Evolutionary conservation across 2,329 filamentous ascomycete genomes (phyloP).

Genomic region (Parastagonospora nodorum): DNA sequence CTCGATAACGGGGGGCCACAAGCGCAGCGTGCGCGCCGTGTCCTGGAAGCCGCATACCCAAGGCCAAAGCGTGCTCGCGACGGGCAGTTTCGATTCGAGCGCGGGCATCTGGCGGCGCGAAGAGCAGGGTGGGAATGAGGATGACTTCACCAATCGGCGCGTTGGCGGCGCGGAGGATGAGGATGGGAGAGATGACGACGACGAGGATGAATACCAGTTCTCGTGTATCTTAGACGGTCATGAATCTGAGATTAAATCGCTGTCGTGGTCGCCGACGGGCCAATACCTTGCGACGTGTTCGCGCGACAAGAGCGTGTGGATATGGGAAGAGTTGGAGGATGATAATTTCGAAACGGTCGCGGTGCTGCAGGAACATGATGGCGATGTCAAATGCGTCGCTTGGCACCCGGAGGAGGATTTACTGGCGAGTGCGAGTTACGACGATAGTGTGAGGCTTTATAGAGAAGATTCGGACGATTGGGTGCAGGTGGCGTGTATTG

Average conservation of each 20-base stretch:
- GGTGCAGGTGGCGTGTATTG: constrained; percentile 82
- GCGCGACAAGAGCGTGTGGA: constrained; percentile 94
- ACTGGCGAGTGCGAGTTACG: constrained; percentile 89
- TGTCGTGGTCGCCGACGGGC: constrained; percentile 74
- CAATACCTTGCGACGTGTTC: constrained; percentile 86
- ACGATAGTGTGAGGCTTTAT: constrained; percentile 88
- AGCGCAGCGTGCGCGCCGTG: constrained; percentile 81
- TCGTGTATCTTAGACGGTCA: constrained; percentile 92
- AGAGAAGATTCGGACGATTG: constrained; percentile 92
- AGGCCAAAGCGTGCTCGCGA: constrained; percentile 75
- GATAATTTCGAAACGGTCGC: constrained; percentile 98
- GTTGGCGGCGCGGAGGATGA: constrained; percentile 40
- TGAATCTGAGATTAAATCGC: constrained; percentile 87
- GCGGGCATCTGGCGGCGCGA: constrained; percentile 72
- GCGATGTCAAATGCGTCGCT: constrained; percentile 90
- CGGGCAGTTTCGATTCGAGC: constrained; percentile 90
- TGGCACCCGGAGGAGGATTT: constrained; percentile 85
- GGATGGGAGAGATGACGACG: constrained; percentile 58
- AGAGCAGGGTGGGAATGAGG: constrained; percentile 62
- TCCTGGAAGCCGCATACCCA: constrained; percentile 80
- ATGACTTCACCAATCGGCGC: constrained; percentile 29
- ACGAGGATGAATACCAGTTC: constrained; percentile 88
- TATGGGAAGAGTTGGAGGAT: constrained; percentile 95
- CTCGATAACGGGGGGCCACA: constrained; percentile 83
- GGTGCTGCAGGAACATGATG: constrained; percentile 90